Conservation (phyloP, 192 early-diverging fungal species). For the Coemansia javaensis region DNA sequence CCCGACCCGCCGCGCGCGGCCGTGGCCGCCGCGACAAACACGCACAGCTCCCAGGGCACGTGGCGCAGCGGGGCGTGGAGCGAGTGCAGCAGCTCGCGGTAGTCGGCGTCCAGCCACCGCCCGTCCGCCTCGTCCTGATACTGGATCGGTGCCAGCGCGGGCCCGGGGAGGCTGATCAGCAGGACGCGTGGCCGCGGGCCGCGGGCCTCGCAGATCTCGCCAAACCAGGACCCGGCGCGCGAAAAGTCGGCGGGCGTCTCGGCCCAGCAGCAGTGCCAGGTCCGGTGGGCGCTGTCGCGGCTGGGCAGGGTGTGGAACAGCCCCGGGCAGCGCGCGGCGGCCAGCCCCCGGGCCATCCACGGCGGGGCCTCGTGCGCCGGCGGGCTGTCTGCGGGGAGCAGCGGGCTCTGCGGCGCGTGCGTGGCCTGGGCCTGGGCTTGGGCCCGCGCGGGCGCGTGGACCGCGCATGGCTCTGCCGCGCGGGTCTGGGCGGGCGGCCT, state of each 20-base stretch:
- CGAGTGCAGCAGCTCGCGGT: constrained; percentile 31
- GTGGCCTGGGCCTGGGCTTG: constrained; percentile 9
- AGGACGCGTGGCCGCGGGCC: constrained; percentile 18
- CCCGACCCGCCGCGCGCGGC: constrained; percentile 25
- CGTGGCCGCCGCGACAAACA: constrained; percentile 33
- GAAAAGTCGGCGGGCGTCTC: constrained; percentile 33
- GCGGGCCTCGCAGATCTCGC: background rate
- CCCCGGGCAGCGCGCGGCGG: constrained; percentile 17
- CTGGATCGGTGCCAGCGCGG: constrained; percentile 16
- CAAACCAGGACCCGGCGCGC: constrained; percentile 35
- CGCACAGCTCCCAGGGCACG: constrained; percentile 28
- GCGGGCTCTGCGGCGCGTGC: constrained; percentile 15
- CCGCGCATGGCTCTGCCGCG: constrained; percentile 11
- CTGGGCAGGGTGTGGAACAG: constrained; percentile 19
- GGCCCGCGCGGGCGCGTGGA: constrained; percentile 16
- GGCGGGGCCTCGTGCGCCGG: constrained; percentile 18
- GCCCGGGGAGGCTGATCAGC: constrained; percentile 39
- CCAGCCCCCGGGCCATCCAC: constrained; percentile 45
- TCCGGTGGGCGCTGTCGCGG: constrained; percentile 3
- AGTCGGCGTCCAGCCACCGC: constrained; percentile 16
- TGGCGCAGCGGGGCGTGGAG: constrained; percentile 31
- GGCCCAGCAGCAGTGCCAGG: constrained; percentile 45
- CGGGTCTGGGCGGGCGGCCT: constrained; percentile 25
- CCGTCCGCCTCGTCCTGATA: constrained; percentile 17
- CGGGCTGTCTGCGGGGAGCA: constrained; percentile 9